phyloP scores from a whole-genome alignment of 192 early-diverging fungal genomes.

The Podila horticola region DNA sequence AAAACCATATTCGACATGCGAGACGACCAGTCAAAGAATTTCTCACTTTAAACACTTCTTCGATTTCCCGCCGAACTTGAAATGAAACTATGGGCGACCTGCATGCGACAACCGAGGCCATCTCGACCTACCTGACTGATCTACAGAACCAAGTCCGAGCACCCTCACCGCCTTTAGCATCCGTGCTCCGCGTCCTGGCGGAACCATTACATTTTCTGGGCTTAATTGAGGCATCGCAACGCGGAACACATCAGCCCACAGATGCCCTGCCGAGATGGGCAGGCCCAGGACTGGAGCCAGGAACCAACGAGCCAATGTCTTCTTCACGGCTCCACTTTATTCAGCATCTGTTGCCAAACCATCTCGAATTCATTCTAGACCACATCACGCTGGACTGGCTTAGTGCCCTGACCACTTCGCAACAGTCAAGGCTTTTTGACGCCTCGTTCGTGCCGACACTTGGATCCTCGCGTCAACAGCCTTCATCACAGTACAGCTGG shows the following conservation, averaged over 20 bases:
- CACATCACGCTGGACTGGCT: slow-evolving; percentile 40
- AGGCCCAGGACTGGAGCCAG: slow-evolving; percentile 11
- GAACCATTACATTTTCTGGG: slow-evolving; percentile 37
- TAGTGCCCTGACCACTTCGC: slow-evolving; percentile 20
- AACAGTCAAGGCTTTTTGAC: slow-evolving; percentile 31
- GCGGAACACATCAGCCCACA: neutral
- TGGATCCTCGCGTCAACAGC: neutral
- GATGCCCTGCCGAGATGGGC: slow-evolving; percentile 9
- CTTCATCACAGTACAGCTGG: neutral
- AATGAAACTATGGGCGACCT: neutral
- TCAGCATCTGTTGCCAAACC: slow-evolving; percentile 20
- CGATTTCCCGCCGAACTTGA: neutral
- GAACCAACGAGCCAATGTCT: neutral
- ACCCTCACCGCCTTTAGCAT: slow-evolving; percentile 9
- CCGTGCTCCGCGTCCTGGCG: slow-evolving; percentile 23
- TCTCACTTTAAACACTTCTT: neutral
- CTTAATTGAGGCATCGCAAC: neutral
- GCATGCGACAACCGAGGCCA: slow-evolving; percentile 14
- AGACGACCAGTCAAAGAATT: neutral
- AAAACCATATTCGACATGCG: neutral
- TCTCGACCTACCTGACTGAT: slow-evolving; percentile 34
- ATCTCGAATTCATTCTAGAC: slow-evolving; percentile 43
- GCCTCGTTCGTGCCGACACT: slow-evolving; percentile 18
- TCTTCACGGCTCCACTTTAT: slow-evolving; percentile 19
- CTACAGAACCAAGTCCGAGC: slow-evolving; percentile 26